Conservation (phyloP, 371 early-diverging fungal genomes). For the Mucor lusitanicus region DNA sequence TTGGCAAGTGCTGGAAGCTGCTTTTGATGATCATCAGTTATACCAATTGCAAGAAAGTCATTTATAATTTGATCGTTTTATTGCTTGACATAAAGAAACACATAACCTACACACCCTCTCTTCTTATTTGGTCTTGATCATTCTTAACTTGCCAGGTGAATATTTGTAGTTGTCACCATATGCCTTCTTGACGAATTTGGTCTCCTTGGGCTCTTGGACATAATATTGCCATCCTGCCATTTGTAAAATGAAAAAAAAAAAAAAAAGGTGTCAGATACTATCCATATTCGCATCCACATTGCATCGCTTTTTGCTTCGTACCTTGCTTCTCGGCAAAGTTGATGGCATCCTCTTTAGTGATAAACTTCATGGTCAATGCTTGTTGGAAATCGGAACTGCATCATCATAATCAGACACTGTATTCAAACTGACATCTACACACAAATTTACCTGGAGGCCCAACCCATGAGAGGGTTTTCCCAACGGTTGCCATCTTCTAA, state of each 20-base stretch:
- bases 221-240: slow-evolving; percentile 77
- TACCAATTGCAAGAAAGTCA: neutral
- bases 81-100: neutral
- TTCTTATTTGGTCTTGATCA: slow-evolving; percentile 81
- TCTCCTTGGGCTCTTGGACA: slow-evolving; percentile 84
- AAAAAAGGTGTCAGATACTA: neutral
- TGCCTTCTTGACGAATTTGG: slow-evolving; percentile 72
- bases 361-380: slow-evolving; percentile 84
- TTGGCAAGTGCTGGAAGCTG: slow-evolving; percentile 69
- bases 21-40: slow-evolving; percentile 34
- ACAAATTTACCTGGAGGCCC: slow-evolving; percentile 79
- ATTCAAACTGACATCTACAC: neutral
- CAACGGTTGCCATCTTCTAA: slow-evolving; percentile 79
- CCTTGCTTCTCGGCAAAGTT: slow-evolving; percentile 94
- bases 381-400: slow-evolving; percentile 82
- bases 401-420: neutral
- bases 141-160: slow-evolving; percentile 72
- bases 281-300: neutral
- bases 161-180: slow-evolving; percentile 94
- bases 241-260: too few species aligned
- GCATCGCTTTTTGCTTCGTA: slow-evolving; percentile 4
- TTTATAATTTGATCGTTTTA: neutral
- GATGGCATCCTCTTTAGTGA: slow-evolving; percentile 87
- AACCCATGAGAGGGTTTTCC: slow-evolving; percentile 95
- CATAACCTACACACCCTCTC: neutral